Base-by-base conservation (phyloP, 257 asterid genomes). In the Plantago ovata region DNA sequence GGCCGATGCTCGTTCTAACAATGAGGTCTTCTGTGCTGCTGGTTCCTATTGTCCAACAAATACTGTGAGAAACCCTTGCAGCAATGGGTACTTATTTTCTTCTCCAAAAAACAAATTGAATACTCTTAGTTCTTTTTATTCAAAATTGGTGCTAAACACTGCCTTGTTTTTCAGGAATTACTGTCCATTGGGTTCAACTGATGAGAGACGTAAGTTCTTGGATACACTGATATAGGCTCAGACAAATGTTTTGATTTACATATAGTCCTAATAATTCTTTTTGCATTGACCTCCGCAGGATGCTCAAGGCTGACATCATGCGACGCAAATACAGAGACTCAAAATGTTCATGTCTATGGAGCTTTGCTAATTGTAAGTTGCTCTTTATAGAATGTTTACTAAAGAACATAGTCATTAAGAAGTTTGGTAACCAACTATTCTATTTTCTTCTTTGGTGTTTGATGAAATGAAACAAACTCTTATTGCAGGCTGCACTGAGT, bases 291-390 rank as follows among this genome's bases (percentile, higher is more conserved):
- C 56, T 56, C 41, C 69, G 68, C 73, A 87, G 96, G 79, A 41
- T 88, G 96, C 74, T 80, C 75, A 70, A 81, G 63, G 83, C 62
- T 88, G 78, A 76, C 94, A 10, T 71, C 95, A 4, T 88, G 96
- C 58, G 75, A 77, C 58, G 68, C 86, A 56, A 73, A 66, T 59
- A 65, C 94, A 4, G 79, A 68, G 61, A 83, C 61, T 75, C 95
- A 88, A 77, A 88, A 85, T 63, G 78, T 88, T 73, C 91, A 86
- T 68, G 89, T 85, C 10, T 88, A 85, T 72, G 96, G 96, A 64
- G 82, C 55, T 44, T 67, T 88, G 90, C 82, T 88, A 44, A 81
- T 88, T 13, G 96, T 88, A 79, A 81, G 95, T 64, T 67, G 14
- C 60, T 58, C 62, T 45, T 38, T 58, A 22, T 21, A n/a, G 16